A percentile compares a stretch with the other conserved stretches of the same genome.
Evolutionary conservation across 495 filamentous ascomycete genomes (phyloP).

Genomic region (Trichoderma asperelloides): DNA sequence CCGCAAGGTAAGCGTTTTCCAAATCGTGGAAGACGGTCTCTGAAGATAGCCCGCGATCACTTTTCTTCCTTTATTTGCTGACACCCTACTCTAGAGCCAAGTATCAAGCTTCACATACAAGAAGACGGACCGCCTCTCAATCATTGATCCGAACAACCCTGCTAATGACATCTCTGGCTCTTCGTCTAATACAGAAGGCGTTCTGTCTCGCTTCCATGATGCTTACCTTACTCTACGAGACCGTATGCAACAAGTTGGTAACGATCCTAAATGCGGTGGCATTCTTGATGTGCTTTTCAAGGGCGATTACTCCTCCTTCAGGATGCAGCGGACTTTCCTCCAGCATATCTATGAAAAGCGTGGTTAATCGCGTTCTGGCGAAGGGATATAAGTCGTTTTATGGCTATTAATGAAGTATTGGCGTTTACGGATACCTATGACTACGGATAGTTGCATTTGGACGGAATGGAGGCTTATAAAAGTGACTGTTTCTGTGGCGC

Average conservation of each 20-base stretch:
- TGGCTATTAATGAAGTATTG: slow-evolving; percentile 2
- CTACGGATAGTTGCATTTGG: neutral
- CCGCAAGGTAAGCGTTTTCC: slow-evolving; percentile 50
- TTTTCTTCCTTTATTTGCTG: slow-evolving; percentile 11
- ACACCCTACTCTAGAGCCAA: slow-evolving; percentile 21
- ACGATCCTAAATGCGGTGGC: slow-evolving; percentile 32
- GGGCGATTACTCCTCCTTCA: slow-evolving; percentile 64
- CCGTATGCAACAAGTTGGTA: slow-evolving; percentile 42
- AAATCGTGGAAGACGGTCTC: too few species aligned
- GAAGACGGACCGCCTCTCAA: slow-evolving; percentile 51
- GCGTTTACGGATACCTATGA: slow-evolving; percentile 9
- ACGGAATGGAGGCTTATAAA: neutral
- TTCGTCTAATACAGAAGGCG: slow-evolving; percentile 51
- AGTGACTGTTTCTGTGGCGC: neutral
- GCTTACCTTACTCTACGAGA: slow-evolving; percentile 48
- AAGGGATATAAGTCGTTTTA: neutral
- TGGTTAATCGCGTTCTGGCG: slow-evolving; percentile 1
- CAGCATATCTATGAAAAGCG: slow-evolving; percentile 16
- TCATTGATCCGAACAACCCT: slow-evolving; percentile 80
- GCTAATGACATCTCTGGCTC: slow-evolving; percentile 82
- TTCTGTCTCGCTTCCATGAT: slow-evolving; percentile 54
- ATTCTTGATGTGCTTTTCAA: slow-evolving; percentile 58
- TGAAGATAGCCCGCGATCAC: neutral
- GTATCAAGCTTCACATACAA: slow-evolving; percentile 32
- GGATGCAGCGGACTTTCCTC: slow-evolving; percentile 47